Base-by-base conservation (phyloP, 2,329 filamentous ascomycete genomes). In the Ilyonectria sp. region DNA sequence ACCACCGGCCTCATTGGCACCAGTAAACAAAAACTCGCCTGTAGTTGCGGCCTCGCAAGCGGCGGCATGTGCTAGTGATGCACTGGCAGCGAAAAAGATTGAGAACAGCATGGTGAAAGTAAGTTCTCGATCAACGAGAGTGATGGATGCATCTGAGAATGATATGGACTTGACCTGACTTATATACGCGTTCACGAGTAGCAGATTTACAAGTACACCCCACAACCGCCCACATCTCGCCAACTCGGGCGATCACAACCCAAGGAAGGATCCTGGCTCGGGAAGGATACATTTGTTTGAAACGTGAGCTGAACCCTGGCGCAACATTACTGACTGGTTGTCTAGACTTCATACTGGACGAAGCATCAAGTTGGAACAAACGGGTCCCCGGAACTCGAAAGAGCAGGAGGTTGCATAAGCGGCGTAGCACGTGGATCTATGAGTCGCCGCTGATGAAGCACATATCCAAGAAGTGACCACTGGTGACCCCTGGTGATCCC, bases 1-100 rank as follows among this genome's bases (percentile, higher is more conserved):
- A 55, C 89, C 90, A 46, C 89, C 88, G 21, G 82, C 77, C 73
- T 84, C 77, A 73, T 85, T 85, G 67, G 71, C 61, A 43, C 75
- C 75, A 15, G 71, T 74, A 56, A 75, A 75, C 19, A 75, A 26
- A 60, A 75, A 76, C 56, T 71, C 69, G 50, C 69, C 46, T 26
- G 46, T 21, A 4, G 21, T 5, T 6, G 10, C 37, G 4, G 11
- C 37, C 37, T n/a, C 40, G 17, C 15, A 43, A 43, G 17, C 40
- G 21, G 23, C 46, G 1, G 35, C 26, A 6, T 46, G 50, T 4
- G 29, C 47, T 6, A 60, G 40, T n/a, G 43, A 47, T 49, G 31
- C 40, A 19, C 43, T 29, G 15, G 33, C 43, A 33, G 47, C 44
- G 23, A 56, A 6, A 23, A 56, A 40, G 23, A 50, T n/a, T 19